These are phyloP conservation scores for Chlamydomonas reinhardtii DNA, from an alignment of 163 green algal genomes.

Conservation along the genomic window DNA sequence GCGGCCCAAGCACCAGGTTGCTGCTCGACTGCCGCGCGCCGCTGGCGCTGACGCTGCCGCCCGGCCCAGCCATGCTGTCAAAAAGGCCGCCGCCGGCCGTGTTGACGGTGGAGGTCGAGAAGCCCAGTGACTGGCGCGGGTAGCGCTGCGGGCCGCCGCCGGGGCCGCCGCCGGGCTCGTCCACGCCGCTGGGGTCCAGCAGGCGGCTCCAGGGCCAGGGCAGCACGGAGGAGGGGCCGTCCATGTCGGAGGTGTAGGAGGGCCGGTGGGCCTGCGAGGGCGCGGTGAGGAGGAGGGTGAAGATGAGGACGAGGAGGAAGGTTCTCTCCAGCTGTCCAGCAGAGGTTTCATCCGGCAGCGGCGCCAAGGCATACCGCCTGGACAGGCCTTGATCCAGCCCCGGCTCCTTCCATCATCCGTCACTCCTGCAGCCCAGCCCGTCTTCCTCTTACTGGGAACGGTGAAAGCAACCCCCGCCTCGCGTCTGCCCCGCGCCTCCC, in stretches of 20 bases:
- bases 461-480: too few relatives aligned
- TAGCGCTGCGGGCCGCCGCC: constrained; percentile 13
- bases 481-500: too few relatives aligned
- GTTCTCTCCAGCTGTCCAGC: too few relatives aligned
- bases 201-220: constrained; percentile 37
- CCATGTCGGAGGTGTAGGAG: not conserved
- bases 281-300: too few relatives aligned
- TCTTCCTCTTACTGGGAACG: too few relatives aligned
- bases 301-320: too few relatives aligned
- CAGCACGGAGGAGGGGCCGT: not conserved
- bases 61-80: not conserved
- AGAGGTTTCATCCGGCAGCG: too few relatives aligned
- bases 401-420: too few relatives aligned
- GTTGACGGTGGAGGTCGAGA: too few relatives aligned
- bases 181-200: not conserved
- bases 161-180: not conserved
- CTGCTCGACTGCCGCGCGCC: not conserved
- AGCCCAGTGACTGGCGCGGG: constrained; percentile 1
- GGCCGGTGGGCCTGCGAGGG: not conserved
- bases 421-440: too few relatives aligned
- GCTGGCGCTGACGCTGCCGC: not conserved
- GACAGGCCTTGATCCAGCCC: too few relatives aligned
- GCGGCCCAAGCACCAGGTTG: not conserved
- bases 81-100: not conserved
- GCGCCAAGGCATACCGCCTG: too few relatives aligned